Percentiles rank a stretch among this genome's conserved stretches.
phyloP scores from a whole-genome alignment of 352 stramenopile species.

The Elongisporangium undulatum region DNA sequence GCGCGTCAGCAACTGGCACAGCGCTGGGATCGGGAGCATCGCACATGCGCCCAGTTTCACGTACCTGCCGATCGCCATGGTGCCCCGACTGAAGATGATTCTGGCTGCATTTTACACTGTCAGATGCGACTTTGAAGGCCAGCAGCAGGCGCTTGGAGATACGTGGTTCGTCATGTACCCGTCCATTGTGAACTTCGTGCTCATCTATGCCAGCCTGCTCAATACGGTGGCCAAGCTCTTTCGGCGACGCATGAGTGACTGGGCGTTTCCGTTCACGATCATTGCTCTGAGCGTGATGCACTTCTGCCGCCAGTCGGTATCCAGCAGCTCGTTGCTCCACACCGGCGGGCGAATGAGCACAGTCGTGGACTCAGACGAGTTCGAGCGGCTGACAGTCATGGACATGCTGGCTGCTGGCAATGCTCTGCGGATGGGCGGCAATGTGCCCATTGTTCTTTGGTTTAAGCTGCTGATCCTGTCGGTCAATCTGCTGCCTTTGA shows the following conservation, averaged over 20 bases:
- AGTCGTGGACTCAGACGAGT: no score
- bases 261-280: slow-evolving; percentile 12
- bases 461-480: no score
- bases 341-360: no score
- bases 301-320: slow-evolving; percentile 1
- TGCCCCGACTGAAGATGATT: slow-evolving; percentile 14
- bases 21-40: slow-evolving; percentile 11
- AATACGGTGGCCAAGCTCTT: slow-evolving; percentile 11
- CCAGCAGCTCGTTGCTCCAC: no score
- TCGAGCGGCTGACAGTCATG: no score
- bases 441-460: no score
- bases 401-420: no score
- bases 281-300: slow-evolving; percentile 16
- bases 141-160: slow-evolving; percentile 12
- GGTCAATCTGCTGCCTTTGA: no score
- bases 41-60: slow-evolving; percentile 10
- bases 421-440: no score
- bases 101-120: slow-evolving; percentile 16
- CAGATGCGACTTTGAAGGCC: slow-evolving; percentile 16
- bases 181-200: slow-evolving; percentile 13
- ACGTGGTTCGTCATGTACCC: slow-evolving; percentile 25
- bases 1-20: slow-evolving; percentile 1
- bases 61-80: slow-evolving; percentile 10
- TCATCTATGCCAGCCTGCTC: slow-evolving; percentile 17
- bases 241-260: slow-evolving; percentile 12